A percentile compares a stretch with the other conserved stretches of the same genome.
These are phyloP conservation scores for Fusarium phyllophilum DNA, from an alignment of 2,329 filamentous ascomycete genomes.

Conservation along the genomic window DNA sequence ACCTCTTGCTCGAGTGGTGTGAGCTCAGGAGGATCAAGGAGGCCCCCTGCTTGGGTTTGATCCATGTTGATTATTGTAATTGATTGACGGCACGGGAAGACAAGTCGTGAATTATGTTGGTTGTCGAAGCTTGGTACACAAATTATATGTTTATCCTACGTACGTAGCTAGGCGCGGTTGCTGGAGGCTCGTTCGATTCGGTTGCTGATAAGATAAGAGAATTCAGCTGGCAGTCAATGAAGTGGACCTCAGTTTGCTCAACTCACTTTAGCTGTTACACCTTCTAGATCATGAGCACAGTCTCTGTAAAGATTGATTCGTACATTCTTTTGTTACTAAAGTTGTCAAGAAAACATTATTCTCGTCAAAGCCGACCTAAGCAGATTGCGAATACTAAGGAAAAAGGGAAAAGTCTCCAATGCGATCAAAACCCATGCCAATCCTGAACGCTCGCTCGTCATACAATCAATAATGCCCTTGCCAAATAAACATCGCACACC, in stretches of 20 bases:
- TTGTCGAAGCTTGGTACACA: not conserved
- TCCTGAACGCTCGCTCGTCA: conserved; percentile 21
- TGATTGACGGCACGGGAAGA: not conserved
- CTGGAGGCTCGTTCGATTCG: conserved; percentile 3
- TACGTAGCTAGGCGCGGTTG: not conserved
- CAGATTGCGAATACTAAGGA: conserved; percentile 1
- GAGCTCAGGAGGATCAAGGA: conserved; percentile 65
- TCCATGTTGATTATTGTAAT: conserved; percentile 28
- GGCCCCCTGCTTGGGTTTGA: conserved; percentile 31
- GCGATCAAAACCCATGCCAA: conserved; percentile 18
- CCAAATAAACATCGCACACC: not conserved
- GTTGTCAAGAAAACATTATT: conserved; percentile 8
- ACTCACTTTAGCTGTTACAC: not conserved
- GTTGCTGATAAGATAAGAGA: conserved; percentile 11
- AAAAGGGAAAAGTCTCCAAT: not conserved
- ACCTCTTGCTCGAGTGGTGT: conserved; percentile 91
- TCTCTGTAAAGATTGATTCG: conserved; percentile 10
- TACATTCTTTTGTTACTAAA: conserved; percentile 17
- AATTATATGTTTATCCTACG: conserved; percentile 6
- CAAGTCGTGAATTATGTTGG: not conserved
- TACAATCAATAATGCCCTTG: conserved; percentile 15
- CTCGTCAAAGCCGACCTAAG: conserved; percentile 3
- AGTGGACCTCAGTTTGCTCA: not conserved
- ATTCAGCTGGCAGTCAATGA: not conserved
- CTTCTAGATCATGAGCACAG: not conserved